These are phyloP conservation scores for Coemansia aciculifera DNA, from an alignment of 192 early-diverging fungal genomes.

Conservation along the genomic window DNA sequence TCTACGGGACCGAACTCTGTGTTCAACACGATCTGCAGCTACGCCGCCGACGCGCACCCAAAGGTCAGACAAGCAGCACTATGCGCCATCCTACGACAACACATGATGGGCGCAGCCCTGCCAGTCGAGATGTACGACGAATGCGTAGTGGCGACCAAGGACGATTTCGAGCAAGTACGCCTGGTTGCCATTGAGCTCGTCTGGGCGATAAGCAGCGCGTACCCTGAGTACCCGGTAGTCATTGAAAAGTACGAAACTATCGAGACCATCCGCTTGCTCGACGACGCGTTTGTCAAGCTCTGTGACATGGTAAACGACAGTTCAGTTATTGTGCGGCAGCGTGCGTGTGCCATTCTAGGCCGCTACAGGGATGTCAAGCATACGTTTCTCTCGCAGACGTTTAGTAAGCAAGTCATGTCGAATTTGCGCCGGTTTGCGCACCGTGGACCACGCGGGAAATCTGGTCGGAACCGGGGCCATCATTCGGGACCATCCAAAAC, in stretches of 20 bases:
- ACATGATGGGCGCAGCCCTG: constrained; percentile 26
- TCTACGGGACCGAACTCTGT: neutral
- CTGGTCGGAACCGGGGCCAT: constrained; percentile 19
- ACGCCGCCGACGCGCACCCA: constrained; percentile 40
- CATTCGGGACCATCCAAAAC: constrained; percentile 14
- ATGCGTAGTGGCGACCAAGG: constrained; percentile 63
- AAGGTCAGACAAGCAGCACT: constrained; percentile 46
- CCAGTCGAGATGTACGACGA: constrained; percentile 61
- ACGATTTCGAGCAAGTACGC: constrained; percentile 74
- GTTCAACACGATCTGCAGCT: constrained; percentile 36
- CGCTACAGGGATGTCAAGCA: constrained; percentile 64
- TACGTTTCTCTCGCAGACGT: constrained; percentile 65
- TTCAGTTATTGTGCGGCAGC: constrained; percentile 67
- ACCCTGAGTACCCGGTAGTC: constrained; percentile 48
- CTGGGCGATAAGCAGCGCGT: constrained; percentile 60
- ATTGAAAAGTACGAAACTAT: constrained; percentile 28
- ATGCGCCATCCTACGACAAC: constrained; percentile 27
- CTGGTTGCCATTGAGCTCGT: constrained; percentile 67
- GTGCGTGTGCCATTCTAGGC: constrained; percentile 70
- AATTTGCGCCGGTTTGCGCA: constrained; percentile 51
- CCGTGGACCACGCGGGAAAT: constrained; percentile 27
- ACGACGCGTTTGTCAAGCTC: constrained; percentile 79
- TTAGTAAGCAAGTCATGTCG: constrained; percentile 80
- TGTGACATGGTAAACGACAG: constrained; percentile 82
- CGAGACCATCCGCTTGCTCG: constrained; percentile 54